These are phyloP conservation scores for Chalaropsis ovoidea DNA, from an alignment of 2,329 filamentous ascomycete species.

Conservation along the genomic window DNA sequence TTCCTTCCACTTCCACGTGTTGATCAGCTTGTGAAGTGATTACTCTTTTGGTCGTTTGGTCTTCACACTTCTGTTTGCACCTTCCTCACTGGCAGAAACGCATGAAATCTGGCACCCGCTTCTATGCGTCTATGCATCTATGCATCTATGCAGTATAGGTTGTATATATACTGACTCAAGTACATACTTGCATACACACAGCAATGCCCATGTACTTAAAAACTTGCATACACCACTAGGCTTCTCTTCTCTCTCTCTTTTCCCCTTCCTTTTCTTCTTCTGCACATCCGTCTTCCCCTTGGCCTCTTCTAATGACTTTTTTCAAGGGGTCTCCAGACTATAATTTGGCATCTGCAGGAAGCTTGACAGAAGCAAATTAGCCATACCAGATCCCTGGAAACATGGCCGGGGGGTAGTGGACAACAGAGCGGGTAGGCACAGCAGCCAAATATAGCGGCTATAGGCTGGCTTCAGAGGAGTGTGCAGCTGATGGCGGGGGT, in stretches of 20 bases:
- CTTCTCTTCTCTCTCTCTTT: background rate
- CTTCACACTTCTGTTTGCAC: background rate
- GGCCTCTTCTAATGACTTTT: conserved; percentile 1
- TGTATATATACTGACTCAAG: no score
- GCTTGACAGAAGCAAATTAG: conserved; percentile 19
- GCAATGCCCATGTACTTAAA: no score
- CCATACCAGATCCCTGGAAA: conserved; percentile 11
- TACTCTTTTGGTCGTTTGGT: conserved; percentile 6
- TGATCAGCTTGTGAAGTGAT: background rate
- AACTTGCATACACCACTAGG: background rate
- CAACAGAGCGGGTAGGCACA: no score
- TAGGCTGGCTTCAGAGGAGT: no score
- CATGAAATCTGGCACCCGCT: background rate
- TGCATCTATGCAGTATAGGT: background rate
- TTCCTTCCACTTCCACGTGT: conserved; percentile 16
- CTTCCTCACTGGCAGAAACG: background rate
- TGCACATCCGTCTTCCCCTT: background rate
- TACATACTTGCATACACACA: background rate
- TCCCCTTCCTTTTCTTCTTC: background rate
- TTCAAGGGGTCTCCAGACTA: conserved; percentile 18
- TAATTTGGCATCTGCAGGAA: conserved; percentile 25
- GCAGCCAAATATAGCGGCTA: no score
- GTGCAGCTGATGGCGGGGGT: no score
- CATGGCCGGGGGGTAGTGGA: no score
- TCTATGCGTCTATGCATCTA: background rate